phyloP scores from a whole-genome alignment of 345 rosid species.

The Syzygium jambos region DNA sequence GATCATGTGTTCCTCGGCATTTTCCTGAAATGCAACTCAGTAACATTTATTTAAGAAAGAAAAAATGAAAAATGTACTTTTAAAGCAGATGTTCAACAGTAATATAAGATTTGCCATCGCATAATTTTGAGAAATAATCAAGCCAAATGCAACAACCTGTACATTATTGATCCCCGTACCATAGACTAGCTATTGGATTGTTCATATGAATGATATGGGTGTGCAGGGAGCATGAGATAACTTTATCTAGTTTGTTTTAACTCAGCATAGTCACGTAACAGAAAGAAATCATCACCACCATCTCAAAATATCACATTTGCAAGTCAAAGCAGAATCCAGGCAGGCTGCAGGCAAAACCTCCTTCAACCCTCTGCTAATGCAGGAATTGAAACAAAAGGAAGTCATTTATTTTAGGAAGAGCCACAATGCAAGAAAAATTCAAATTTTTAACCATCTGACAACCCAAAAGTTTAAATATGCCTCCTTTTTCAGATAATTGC shows the following conservation, averaged over 20 bases:
- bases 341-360: neutral
- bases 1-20: constrained; percentile 41
- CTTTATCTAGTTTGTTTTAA: neutral
- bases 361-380: neutral
- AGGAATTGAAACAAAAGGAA: neutral
- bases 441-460: neutral
- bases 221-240: neutral
- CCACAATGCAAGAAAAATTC: neutral
- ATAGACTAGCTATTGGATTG: neutral
- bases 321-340: neutral
- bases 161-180: neutral
- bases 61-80: neutral
- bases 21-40: constrained; percentile 44
- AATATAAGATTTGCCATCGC: neutral
- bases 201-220: neutral
- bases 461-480: neutral
- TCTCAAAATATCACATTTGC: too few relatives aligned
- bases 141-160: neutral
- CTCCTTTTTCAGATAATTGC: neutral
- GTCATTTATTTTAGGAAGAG: neutral
- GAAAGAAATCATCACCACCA: neutral
- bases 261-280: neutral
- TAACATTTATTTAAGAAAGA: neutral
- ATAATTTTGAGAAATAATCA: neutral
- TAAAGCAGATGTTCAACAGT: neutral